phyloP scores from a whole-genome alignment of 371 early-diverging fungal genomes.

The Fennellomyces sp. region DNA sequence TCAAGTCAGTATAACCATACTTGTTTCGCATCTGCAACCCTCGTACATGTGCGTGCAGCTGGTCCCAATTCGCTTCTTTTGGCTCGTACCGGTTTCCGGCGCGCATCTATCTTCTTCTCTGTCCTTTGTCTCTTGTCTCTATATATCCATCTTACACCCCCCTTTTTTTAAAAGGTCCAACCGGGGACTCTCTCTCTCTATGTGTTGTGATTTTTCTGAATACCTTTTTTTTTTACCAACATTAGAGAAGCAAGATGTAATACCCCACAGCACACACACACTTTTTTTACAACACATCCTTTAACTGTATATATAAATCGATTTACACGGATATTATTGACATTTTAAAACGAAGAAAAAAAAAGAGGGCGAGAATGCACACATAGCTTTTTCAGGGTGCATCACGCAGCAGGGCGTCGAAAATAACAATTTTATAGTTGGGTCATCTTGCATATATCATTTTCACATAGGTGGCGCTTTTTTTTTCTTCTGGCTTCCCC shows the following conservation, averaged over 20 bases:
- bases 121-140: background rate
- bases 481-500: background rate
- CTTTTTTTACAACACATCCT: background rate
- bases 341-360: too few species aligned
- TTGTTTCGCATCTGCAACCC: slow-evolving; percentile 12
- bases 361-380: too few species aligned
- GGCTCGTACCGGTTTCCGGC: slow-evolving; percentile 6
- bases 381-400: slow-evolving; percentile 1
- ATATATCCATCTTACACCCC: too few species aligned
- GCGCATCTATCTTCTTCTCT: background rate
- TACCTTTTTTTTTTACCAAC: too few species aligned
- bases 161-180: too few species aligned
- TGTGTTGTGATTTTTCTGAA: too few species aligned
- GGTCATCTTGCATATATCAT: slow-evolving; percentile 7
- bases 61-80: slow-evolving; percentile 5
- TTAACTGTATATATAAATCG: background rate
- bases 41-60: slow-evolving; percentile 20
- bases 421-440: background rate
- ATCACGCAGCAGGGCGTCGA: background rate
- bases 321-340: too few species aligned
- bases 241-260: too few species aligned
- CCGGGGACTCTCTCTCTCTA: too few species aligned
- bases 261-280: background rate
- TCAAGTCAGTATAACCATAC: slow-evolving; percentile 36
- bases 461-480: background rate